Evolutionary conservation across 768 basidiomycete genomes (phyloP), one percentile per base, ranked within the genome.

Genomic region (Termitomyces sp.): DNA sequence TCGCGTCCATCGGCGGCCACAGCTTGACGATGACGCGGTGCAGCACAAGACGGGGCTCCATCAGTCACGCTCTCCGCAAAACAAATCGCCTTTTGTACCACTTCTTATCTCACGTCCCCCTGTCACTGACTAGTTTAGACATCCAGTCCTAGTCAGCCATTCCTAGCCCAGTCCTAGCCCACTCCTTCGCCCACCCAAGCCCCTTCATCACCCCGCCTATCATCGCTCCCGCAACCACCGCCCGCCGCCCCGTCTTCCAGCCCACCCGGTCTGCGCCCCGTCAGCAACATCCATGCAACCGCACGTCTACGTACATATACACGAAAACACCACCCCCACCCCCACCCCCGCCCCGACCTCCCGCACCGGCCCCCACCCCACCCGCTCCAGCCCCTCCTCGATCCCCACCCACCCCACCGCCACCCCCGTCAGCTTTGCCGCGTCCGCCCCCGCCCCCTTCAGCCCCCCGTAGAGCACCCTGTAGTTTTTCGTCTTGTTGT

Each of bases 401-500:
- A 78, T 67, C 54, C 70, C 72, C 9, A 77, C 78, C 70, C 77
- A 82, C 16, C 73, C 74, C 36, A 74, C 45, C 12, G 71, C 76
- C 56, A 79, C 61, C 28, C 59, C 52, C 0, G 69, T 74, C 41
- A 92, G 71, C 65, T 76, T 79, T 52, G 70, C 62, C 1, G 80
- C 86, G 51, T 90, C 83, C 56, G 62, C 60, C 1, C 79, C 87
- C 6, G 82, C 92, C 16, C 83, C 85, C 65, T 81, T 83, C 68
- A 94, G 68, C 9, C 81, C 92, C 0, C 81, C 87, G 60, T 85
- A 78, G 66, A 92, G 80, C 63, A 94, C 83, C 64, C 83, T 78
- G 77, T 94, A 95, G 76, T 95, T 95, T 72, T 95, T 96, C 29
- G 92, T 94, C 77, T 95, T 95, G 70, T 92, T 90, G 83, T 96